Base-by-base conservation (phyloP, 352 stramenopile genomes). In the Albugo candida region DNA sequence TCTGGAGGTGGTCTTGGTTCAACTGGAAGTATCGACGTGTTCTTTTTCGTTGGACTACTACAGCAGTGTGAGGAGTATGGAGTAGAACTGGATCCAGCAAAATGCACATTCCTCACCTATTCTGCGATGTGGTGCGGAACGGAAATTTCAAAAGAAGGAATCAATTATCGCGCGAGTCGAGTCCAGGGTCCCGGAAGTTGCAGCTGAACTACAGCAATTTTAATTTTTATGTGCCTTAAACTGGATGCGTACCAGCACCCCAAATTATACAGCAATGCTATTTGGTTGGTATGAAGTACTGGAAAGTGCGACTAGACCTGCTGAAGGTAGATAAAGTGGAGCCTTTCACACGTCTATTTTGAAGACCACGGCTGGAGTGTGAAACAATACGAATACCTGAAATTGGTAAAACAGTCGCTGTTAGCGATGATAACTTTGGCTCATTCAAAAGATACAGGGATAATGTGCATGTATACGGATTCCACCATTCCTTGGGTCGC, bases 1-100 rank as follows among this genome's bases (percentile, higher is more conserved):
- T 10, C 5, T 58, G 5, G 55, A 58, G 13, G 49, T 44, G 8
- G 45, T 45, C 19, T 34, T 59, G 5, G 39, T 16, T 16, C 27
- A 34, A 5, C 11, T 55, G 4, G 53, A 49, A 24, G 55, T 51
- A 1, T 37, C 51, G 0, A 48, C 36, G 20, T 20, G 49, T 8
- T 60, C 42, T 42, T 63, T 65, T 21, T 37, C 46, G 1, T 41
- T 60, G 0, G 58, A 63, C 18, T 65, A 47, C 49, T 52, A 21
- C 24, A 12, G 18, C 5, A 51, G 11, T 53, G 37, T 38, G 2
- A 14, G 13, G 39, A 47, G 6, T 45, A 37, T 19, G 48, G 38
- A 5, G 27, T 50, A 6, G 48, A 49, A 20, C 35, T 50, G 8
- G 8, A 31, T 31, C 24, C 24, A 8, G 8, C 24, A 31, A 31